Conservation (phyloP, 1,284 basidiomycete species). For the Somion occarium region DNA sequence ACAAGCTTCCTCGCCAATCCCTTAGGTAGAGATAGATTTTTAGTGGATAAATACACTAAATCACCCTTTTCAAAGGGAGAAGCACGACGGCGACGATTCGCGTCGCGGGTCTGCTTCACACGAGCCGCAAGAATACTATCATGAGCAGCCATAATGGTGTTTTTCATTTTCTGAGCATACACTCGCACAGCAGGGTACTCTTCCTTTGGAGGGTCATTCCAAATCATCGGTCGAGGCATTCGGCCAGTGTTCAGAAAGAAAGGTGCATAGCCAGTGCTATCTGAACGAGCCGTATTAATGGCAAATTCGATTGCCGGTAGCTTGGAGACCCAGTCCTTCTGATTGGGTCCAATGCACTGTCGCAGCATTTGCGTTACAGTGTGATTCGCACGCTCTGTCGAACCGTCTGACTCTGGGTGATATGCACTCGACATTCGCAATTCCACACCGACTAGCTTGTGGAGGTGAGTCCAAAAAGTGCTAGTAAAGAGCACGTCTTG, state of each 20-base stretch:
- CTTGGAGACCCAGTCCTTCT: conserved; percentile 34
- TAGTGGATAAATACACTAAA: conserved; percentile 31
- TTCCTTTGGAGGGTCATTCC: conserved; percentile 22
- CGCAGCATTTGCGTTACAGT: conserved; percentile 36
- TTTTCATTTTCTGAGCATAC: conserved; percentile 15
- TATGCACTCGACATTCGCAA: conserved; percentile 37
- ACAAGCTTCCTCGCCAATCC: conserved; percentile 26
- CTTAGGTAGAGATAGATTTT: conserved; percentile 29
- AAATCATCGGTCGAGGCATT: conserved; percentile 27
- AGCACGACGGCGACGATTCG: conserved; percentile 15
- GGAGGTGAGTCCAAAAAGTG: conserved; percentile 36
- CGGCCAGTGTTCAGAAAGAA: conserved; percentile 33
- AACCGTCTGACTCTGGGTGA: conserved; percentile 41
- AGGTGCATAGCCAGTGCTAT: conserved; percentile 30
- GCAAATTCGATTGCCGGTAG: conserved; percentile 35
- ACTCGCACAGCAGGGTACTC: conserved; percentile 16
- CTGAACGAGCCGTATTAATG: conserved; percentile 26
- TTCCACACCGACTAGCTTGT: conserved; percentile 29
- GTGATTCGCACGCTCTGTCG: conserved; percentile 35
- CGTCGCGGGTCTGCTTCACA: conserved; percentile 23
- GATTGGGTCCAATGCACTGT: conserved; percentile 25
- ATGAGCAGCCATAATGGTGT: conserved; percentile 16
- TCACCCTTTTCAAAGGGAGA: conserved; percentile 18
- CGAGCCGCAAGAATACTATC: conserved; percentile 25
- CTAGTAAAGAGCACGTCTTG: conserved; percentile 38